Conservation (phyloP, 2,329 filamentous ascomycete genomes). For the Fusarium austroafricanum region DNA sequence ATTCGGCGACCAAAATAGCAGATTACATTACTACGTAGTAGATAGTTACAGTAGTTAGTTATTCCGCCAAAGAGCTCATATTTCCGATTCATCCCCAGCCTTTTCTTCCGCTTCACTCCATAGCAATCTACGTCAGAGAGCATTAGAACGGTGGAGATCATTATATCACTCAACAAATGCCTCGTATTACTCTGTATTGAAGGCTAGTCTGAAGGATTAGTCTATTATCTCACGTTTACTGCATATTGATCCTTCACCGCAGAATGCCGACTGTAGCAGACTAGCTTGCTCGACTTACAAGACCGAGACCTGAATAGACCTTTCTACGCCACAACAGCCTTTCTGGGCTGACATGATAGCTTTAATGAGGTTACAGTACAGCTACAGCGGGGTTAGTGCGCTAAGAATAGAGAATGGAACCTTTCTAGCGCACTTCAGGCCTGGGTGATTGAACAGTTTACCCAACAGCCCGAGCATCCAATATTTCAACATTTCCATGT, state of each 20-base stretch:
- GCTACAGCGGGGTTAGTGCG: constrained; percentile 20
- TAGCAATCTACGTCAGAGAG: constrained; percentile 8
- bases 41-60: too few relatives aligned
- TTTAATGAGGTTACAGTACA: not conserved
- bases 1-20: constrained; percentile 2
- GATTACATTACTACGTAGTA: too few relatives aligned
- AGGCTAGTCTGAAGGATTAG: too few relatives aligned
- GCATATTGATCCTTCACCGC: constrained; percentile 6
- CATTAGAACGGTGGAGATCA: constrained; percentile 3
- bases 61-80: constrained; percentile 2
- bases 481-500: not conserved
- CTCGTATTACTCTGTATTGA: not conserved
- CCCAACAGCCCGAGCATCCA: too few relatives aligned
- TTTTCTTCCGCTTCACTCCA: too few relatives aligned
- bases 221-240: not conserved
- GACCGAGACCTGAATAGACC: constrained; percentile 13
- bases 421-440: constrained; percentile 11
- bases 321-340: constrained; percentile 14
- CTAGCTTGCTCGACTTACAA: too few relatives aligned
- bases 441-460: not conserved
- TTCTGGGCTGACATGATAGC: constrained; percentile 23
- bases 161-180: not conserved
- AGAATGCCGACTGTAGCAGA: not conserved
- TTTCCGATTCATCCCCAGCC: not conserved
- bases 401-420: constrained; percentile 29